Base-by-base conservation (phyloP, 805 yeast species). In the Groenewaldozyma tartarivorans region DNA sequence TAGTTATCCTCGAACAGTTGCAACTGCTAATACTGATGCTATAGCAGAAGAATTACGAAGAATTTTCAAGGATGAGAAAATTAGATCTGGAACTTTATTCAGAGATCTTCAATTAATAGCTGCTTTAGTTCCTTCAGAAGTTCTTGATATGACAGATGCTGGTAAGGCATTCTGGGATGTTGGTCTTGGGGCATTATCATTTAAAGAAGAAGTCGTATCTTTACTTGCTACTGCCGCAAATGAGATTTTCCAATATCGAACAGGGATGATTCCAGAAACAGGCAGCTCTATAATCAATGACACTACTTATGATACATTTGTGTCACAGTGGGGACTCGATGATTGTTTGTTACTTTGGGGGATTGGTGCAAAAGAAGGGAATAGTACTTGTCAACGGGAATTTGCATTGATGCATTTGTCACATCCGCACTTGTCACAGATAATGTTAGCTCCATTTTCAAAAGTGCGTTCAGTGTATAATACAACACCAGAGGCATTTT, bases 101-200 rank as follows among this genome's bases (percentile, higher is more conserved):
- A 43, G 62, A 13, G 66, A 61, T 38, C 43, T 61, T 24, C 65
- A 61, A 40, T 45, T 55, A 17, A 52, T 61, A 27, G 53, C 63
- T 1, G 51, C 61, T 4, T 52, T 60, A 39, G 60, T 58, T 2
- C 57, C 61, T 4, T 47, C 58, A 1, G 40, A 40, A 13, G 45
- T 51, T 5, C 48, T 59, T 22, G 62, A 57, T 21, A 22, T 50
- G 42, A 53, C 54, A 3, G 57, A 53, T 33, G 44, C 44, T 5
- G 60, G 60, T 26, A 54, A 53, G 37, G 60, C 61, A n/a, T 61
- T 61, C 36, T 57, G 61, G 54, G 64, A 61, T 35, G 63, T 61
- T 15, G 51, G 56, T 26, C 52, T 57, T 27, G 64, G 63, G 2
- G 63, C 64, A 4, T 39, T 49, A 16, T 53, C 57, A 4, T 34